Conservation (phyloP, 2,329 filamentous ascomycete species). For the Seiridium unicorne region DNA sequence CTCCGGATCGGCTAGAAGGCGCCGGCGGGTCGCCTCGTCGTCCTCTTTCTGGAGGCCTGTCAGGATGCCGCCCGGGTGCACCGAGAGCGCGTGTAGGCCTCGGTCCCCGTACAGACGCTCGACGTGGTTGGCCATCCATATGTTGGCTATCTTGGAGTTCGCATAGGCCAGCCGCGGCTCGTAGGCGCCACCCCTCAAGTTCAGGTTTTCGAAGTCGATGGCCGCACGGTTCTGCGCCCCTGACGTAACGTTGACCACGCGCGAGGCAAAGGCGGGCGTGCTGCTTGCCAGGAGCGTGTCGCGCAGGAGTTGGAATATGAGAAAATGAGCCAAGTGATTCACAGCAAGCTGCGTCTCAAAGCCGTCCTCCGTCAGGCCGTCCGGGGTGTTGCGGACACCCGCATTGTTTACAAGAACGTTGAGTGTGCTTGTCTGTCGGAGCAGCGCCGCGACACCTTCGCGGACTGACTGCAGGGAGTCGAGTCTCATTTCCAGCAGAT, state of each 20-base stretch:
- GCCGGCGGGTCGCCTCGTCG: no score
- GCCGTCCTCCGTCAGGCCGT: conserved; percentile 12
- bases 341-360: conserved; percentile 16
- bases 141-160: conserved; percentile 49
- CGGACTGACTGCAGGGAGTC: conserved; percentile 11
- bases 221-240: conserved; percentile 32
- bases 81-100: background rate
- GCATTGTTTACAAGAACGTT: conserved; percentile 18
- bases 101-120: background rate
- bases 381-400: conserved; percentile 7
- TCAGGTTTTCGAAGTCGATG: conserved; percentile 35
- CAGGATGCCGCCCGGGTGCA: conserved; percentile 46
- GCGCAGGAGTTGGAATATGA: conserved; percentile 14
- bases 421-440: conserved; percentile 10
- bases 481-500: conserved; percentile 15
- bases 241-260: conserved; percentile 43
- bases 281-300: conserved; percentile 8
- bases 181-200: conserved; percentile 33
- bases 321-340: conserved; percentile 15
- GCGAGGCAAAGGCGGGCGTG: conserved; percentile 30
- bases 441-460: conserved; percentile 11
- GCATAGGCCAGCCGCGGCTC: conserved; percentile 39
- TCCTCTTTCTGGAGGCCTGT: conserved; percentile 21
- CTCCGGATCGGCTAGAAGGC: no score
- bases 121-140: conserved; percentile 19